Conservation (phyloP, 2,329 filamentous ascomycete species). For the Aspergillus glaucus region DNA sequence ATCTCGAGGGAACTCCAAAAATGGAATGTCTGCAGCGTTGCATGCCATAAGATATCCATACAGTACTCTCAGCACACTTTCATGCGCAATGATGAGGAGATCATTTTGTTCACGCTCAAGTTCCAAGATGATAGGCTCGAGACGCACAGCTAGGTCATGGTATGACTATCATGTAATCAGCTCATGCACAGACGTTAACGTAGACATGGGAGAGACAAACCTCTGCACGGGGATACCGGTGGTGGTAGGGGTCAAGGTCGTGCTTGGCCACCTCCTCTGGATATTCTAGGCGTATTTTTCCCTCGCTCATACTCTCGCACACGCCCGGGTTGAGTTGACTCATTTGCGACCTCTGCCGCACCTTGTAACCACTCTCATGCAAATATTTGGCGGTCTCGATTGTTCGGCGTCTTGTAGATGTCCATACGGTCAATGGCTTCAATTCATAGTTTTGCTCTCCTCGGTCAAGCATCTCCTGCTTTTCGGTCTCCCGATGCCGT, state of each 20-base stretch:
- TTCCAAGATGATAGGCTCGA: slow-evolving; percentile 96
- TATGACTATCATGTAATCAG: slow-evolving; percentile 61
- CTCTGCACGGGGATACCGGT: slow-evolving; percentile 90
- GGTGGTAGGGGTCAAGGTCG: slow-evolving; percentile 90
- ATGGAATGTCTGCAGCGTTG: slow-evolving; percentile 88
- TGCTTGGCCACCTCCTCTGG: slow-evolving; percentile 91
- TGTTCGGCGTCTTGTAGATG: slow-evolving; percentile 81
- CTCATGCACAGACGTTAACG: background rate
- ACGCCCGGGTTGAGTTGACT: slow-evolving; percentile 95
- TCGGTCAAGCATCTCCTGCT: slow-evolving; percentile 59
- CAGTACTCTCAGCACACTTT: slow-evolving; percentile 91
- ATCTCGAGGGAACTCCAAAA: slow-evolving; percentile 85
- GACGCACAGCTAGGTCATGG: slow-evolving; percentile 92
- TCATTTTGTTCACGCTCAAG: slow-evolving; percentile 95
- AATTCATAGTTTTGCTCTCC: slow-evolving; percentile 63
- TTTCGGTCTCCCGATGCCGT: slow-evolving; percentile 76
- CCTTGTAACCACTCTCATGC: slow-evolving; percentile 71
- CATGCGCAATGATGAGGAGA: slow-evolving; percentile 95
- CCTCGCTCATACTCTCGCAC: slow-evolving; percentile 87
- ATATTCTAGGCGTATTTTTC: slow-evolving; percentile 70
- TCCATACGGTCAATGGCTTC: slow-evolving; percentile 86
- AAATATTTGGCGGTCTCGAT: slow-evolving; percentile 83
- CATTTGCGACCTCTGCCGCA: slow-evolving; percentile 90
- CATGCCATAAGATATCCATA: slow-evolving; percentile 99
- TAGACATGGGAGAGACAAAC: slow-evolving; percentile 41